Percentiles rank a stretch among this genome's conserved stretches.
phyloP scores from a whole-genome alignment of 306 rosid species.

The Alnus glutinosa region DNA sequence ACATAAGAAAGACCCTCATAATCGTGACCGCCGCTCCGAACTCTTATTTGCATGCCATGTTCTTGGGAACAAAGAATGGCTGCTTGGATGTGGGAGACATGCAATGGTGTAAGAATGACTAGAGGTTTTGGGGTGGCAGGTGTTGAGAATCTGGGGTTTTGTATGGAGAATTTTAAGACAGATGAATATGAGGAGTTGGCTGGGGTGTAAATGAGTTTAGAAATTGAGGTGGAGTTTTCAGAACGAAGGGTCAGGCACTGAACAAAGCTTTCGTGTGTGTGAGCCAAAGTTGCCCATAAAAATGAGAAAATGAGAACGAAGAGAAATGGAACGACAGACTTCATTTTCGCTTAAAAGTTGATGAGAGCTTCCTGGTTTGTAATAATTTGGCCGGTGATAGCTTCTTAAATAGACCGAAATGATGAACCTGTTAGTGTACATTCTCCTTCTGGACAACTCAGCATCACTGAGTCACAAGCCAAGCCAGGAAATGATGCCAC shows the following conservation, averaged over 20 bases:
- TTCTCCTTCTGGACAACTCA: too few relatives aligned
- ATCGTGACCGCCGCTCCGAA: conserved; percentile 30
- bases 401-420: too few relatives aligned
- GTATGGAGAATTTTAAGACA: conserved; percentile 4
- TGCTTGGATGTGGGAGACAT: conserved; percentile 19
- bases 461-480: too few relatives aligned
- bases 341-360: not conserved
- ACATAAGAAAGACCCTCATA: conserved; percentile 34
- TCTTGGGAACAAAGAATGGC: conserved; percentile 13
- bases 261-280: too few relatives aligned
- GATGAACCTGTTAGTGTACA: too few relatives aligned
- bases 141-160: conserved; percentile 1
- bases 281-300: too few relatives aligned
- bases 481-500: too few relatives aligned
- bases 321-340: too few relatives aligned
- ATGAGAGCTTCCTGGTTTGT: conserved; percentile 5
- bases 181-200: conserved; percentile 6
- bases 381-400: not conserved
- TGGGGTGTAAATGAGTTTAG: conserved; percentile 12
- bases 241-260: too few relatives aligned
- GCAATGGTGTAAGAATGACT: conserved; percentile 17
- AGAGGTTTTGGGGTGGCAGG: conserved; percentile 5
- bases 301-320: too few relatives aligned
- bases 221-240: too few relatives aligned
- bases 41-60: conserved; percentile 11